phyloP scores from a whole-genome alignment of 139 green algal genomes.

The Coccomyxa sp. region DNA sequence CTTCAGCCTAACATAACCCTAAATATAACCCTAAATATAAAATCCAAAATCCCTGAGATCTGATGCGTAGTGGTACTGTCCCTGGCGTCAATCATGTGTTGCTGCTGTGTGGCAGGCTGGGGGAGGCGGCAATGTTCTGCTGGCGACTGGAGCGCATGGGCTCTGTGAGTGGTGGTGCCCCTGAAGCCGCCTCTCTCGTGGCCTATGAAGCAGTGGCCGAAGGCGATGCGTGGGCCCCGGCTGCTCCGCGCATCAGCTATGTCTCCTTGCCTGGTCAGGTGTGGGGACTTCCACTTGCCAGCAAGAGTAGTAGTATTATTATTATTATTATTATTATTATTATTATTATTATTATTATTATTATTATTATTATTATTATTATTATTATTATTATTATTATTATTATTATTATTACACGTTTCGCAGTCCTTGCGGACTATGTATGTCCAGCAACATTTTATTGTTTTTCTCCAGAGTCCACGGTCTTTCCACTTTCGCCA shows the following conservation, averaged over 20 bases:
- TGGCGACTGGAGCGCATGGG: conserved; percentile 45
- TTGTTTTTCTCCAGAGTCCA: too few species aligned
- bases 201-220: conserved; percentile 29
- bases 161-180: neutral
- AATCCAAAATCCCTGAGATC: neutral
- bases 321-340: too few species aligned
- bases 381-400: too few species aligned
- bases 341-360: too few species aligned
- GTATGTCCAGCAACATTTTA: too few species aligned
- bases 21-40: neutral
- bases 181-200: conserved; percentile 7
- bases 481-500: too few species aligned
- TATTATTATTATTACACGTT: too few species aligned
- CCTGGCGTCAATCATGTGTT: neutral
- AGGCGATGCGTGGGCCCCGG: neutral
- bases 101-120: conserved; percentile 14
- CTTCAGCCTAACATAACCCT: neutral
- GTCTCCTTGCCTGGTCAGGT: neutral
- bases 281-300: neutral
- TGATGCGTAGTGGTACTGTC: neutral
- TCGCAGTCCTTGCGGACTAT: too few species aligned
- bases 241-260: neutral
- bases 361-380: too few species aligned
- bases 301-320: too few species aligned
- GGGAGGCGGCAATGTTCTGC: conserved; percentile 38